Base-by-base conservation (phyloP, 2,329 filamentous ascomycete genomes). In the Pestalotiopsis sp. region DNA sequence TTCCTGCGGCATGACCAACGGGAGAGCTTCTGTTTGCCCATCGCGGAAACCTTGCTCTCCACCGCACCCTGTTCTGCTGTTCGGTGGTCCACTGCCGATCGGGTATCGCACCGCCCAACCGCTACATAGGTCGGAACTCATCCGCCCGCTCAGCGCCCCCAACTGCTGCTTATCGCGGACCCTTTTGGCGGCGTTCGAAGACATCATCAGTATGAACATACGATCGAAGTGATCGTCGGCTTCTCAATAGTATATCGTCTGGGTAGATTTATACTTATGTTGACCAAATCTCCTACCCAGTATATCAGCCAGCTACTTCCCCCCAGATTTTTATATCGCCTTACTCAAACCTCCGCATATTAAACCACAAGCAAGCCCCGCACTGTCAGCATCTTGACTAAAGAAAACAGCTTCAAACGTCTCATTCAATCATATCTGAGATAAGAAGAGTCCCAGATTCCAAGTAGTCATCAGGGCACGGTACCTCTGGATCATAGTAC, bases 101-200 rank as follows among this genome's bases (percentile, higher is more conserved):
- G 40, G 40, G 38, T 64, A 24, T 64, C 61, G 62, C 26, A 65
- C 62, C 44, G 48, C 62, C 30, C 30, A 30, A 65, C 62, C 62
- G n/a, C 52, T 22, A 24, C 22, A 1, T 24, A 13, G 40, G 26
- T 65, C 62, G 62, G 62, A 65, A 48, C 62, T 55, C 22, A 55
- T 56, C 62, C 62, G 39, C 30, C 24, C 14, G 20, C n/a, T 30
- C 17, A 22, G 22, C 40, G 17, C 44, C 44, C 44, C 44, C 44
- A 30, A 30, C 9, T 30, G 44, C 20, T n/a, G 44, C 44, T 52
- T 52, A 52, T 52, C 44, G 17, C 20, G 44, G 44, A 6, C 62
- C 52, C 56, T 52, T 64, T 11, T 22, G n/a, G 39, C 62, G 13
- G 44, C 24, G 35, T 48, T 55, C 26, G 20, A 17, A 60, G 58